These are phyloP conservation scores for Penicillium sp. DNA, from an alignment of 2,329 filamentous ascomycete genomes.

Conservation along the genomic window DNA sequence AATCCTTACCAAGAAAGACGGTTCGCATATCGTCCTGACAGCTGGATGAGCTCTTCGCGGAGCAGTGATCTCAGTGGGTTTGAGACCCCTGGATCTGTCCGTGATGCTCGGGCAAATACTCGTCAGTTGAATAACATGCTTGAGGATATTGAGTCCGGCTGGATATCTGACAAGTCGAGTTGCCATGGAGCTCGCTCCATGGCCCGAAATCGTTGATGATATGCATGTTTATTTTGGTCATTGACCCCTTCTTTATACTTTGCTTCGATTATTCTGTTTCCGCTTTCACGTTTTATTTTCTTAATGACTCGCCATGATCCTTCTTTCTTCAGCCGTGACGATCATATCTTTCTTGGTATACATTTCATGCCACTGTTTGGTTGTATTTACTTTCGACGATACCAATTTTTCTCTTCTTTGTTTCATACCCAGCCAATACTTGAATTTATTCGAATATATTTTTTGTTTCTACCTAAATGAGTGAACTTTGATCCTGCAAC, in stretches of 20 bases:
- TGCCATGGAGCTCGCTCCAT: conserved; percentile 9
- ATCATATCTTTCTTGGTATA: neutral
- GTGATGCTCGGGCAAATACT: conserved; percentile 23
- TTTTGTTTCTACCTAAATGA: neutral
- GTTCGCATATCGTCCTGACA: conserved; percentile 24
- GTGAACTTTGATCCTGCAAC: neutral
- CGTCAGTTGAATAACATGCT: conserved; percentile 35
- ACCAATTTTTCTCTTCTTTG: conserved; percentile 5
- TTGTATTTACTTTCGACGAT: conserved; percentile 9
- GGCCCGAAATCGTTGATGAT: conserved; percentile 11
- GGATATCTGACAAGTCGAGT: conserved; percentile 30
- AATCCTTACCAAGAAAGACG: conserved; percentile 18
- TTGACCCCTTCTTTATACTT: neutral
- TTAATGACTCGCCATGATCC: neutral
- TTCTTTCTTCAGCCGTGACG: neutral
- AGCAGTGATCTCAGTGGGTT: conserved; percentile 30
- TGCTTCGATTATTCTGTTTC: neutral
- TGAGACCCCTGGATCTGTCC: conserved; percentile 18
- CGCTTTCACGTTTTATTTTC: neutral
- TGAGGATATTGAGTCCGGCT: conserved; percentile 34
- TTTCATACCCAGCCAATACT: neutral
- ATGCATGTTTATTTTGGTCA: neutral
- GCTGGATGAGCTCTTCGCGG: conserved; percentile 31
- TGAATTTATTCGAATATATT: neutral
- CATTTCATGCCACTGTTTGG: neutral